Conservation (phyloP, 495 filamentous ascomycete species). For the Lindgomyces ingoldianus region DNA sequence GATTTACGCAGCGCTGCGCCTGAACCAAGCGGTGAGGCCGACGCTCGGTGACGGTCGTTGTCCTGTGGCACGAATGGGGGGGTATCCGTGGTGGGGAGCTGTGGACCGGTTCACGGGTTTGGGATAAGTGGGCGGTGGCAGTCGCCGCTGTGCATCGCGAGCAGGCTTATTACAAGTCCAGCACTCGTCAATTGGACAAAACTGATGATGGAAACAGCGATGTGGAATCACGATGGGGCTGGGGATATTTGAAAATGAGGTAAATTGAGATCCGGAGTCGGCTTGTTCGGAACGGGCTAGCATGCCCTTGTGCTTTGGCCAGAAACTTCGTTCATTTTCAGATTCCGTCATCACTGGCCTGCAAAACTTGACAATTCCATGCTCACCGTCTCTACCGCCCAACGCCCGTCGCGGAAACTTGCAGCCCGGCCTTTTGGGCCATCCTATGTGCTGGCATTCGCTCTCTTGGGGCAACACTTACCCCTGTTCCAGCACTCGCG, state of each 20-base stretch:
- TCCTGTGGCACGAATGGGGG: not conserved
- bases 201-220: not conserved
- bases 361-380: not conserved
- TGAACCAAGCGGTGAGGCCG: not conserved
- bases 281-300: not conserved
- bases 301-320: not conserved
- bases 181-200: not conserved
- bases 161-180: not conserved
- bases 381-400: not conserved
- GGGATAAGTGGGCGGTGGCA: not conserved
- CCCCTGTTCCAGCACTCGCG: not conserved
- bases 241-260: not conserved
- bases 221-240: not conserved
- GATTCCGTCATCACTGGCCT: constrained; percentile 4
- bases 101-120: not conserved
- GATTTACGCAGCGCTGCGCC: not conserved
- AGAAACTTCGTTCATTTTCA: not conserved
- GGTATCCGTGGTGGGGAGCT: not conserved
- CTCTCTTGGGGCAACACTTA: not conserved
- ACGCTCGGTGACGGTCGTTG: not conserved
- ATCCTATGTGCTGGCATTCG: not conserved
- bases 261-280: not conserved
- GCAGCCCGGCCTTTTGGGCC: not conserved
- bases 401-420: not conserved
- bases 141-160: not conserved